Conservation (phyloP, 169 alveolate genomes). For the Sarcocystis neurona region DNA sequence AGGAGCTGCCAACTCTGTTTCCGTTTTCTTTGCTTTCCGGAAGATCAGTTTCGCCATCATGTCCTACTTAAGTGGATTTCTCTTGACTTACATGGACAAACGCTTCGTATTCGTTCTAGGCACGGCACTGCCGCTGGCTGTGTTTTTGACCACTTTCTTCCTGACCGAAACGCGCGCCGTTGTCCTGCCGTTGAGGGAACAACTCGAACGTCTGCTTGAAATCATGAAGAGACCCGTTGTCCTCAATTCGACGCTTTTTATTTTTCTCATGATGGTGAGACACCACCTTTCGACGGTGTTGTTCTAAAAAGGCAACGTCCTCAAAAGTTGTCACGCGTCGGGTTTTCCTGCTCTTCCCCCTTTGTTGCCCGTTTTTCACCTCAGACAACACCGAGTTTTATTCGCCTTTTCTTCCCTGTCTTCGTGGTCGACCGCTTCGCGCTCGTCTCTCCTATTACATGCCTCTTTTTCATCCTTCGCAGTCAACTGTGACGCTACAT, state of each 20-base stretch:
- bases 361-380: neutral
- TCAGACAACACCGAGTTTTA: neutral
- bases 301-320: neutral
- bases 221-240: slow-evolving; percentile 71
- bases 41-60: slow-evolving; percentile 80
- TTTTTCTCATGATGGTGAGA: slow-evolving; percentile 76
- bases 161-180: slow-evolving; percentile 70
- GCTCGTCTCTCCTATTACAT: no score
- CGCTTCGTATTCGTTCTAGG: slow-evolving; percentile 79
- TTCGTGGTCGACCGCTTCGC: no score
- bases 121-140: slow-evolving; percentile 76
- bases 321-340: neutral
- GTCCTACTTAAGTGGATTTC: slow-evolving; percentile 80
- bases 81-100: slow-evolving; percentile 69
- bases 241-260: slow-evolving; percentile 71
- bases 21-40: slow-evolving; percentile 81
- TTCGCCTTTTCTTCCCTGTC: neutral
- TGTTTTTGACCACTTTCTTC: slow-evolving; percentile 74
- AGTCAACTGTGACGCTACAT: no score
- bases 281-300: neutral
- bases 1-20: slow-evolving; percentile 74
- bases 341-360: neutral
- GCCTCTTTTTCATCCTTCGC: no score
- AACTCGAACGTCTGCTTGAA: slow-evolving; percentile 47
- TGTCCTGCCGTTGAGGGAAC: slow-evolving; percentile 50